phyloP scores from a whole-genome alignment of 1,284 basidiomycete genomes.

The Flammula alnicola region DNA sequence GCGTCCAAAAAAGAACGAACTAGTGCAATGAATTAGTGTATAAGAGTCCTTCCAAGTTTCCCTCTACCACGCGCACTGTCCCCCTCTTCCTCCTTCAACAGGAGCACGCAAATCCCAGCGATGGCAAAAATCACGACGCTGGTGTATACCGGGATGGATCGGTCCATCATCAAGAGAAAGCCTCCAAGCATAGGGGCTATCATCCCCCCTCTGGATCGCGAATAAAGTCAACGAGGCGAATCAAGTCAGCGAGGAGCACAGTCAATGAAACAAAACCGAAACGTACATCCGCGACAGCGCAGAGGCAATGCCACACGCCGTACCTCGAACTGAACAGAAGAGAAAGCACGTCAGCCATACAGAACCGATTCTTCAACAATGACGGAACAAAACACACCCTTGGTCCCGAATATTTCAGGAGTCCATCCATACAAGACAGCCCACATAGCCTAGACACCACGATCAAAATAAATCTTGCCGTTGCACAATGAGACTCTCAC shows the following conservation, averaged over 20 bases:
- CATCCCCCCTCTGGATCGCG: slow-evolving; percentile 78
- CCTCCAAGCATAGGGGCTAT: slow-evolving; percentile 89
- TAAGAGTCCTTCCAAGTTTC: slow-evolving; percentile 22
- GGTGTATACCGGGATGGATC: slow-evolving; percentile 80
- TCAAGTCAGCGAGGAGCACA: no score
- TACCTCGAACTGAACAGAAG: slow-evolving; percentile 80
- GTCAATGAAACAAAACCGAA: no score
- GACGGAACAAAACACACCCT: slow-evolving; percentile 46
- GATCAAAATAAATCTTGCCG: background rate
- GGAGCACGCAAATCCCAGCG: slow-evolving; percentile 69
- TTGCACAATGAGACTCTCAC: no score
- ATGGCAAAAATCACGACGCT: slow-evolving; percentile 74
- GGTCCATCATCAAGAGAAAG: slow-evolving; percentile 71
- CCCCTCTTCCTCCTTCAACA: slow-evolving; percentile 51
- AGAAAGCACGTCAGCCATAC: background rate
- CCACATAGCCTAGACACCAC: slow-evolving; percentile 81
- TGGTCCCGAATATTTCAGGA: slow-evolving; percentile 87
- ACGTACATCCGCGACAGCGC: slow-evolving; percentile 86
- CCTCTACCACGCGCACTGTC: slow-evolving; percentile 27
- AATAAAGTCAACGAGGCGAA: background rate
- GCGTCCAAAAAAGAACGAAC: background rate
- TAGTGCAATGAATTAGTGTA: slow-evolving; percentile 14
- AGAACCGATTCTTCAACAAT: no score
- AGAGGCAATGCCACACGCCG: slow-evolving; percentile 90
- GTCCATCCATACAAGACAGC: slow-evolving; percentile 92